Conservation (phyloP, 1,284 basidiomycete species). For the Irpex lacteus region DNA sequence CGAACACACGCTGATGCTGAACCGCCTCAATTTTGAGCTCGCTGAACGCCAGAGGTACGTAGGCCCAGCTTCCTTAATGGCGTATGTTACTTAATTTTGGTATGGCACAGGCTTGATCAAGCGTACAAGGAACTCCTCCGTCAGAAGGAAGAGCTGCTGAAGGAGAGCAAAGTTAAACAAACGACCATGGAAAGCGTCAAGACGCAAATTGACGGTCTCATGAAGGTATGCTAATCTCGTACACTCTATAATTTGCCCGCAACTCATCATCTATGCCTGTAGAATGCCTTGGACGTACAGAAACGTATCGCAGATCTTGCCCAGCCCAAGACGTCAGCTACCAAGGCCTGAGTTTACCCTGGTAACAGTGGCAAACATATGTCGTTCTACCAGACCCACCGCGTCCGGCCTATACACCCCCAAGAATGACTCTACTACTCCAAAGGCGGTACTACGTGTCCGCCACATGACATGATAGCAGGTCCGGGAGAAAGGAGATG, state of each 20-base stretch:
- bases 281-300: slow-evolving; percentile 69
- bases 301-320: slow-evolving; percentile 70
- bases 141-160: slow-evolving; percentile 71
- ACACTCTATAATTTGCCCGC: not conserved
- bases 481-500: not conserved
- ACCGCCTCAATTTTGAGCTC: slow-evolving; percentile 77
- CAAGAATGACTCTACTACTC: not conserved
- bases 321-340: slow-evolving; percentile 7
- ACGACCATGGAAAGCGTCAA: slow-evolving; percentile 73
- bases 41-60: slow-evolving; percentile 74
- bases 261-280: slow-evolving; percentile 9
- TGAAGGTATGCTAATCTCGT: slow-evolving; percentile 50
- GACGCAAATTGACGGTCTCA: slow-evolving; percentile 64
- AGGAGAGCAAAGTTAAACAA: slow-evolving; percentile 64
- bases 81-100: not conserved
- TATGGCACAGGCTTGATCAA: slow-evolving; percentile 54
- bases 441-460: not conserved
- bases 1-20: slow-evolving; percentile 79
- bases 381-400: not conserved
- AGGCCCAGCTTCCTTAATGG: slow-evolving; percentile 12
- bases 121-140: slow-evolving; percentile 59
- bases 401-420: not conserved
- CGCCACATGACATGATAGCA: not conserved
- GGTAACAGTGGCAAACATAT: not conserved
- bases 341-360: not conserved